phyloP scores from a whole-genome alignment of 129 eudicot genomes.

The Flaveria bidentis region DNA sequence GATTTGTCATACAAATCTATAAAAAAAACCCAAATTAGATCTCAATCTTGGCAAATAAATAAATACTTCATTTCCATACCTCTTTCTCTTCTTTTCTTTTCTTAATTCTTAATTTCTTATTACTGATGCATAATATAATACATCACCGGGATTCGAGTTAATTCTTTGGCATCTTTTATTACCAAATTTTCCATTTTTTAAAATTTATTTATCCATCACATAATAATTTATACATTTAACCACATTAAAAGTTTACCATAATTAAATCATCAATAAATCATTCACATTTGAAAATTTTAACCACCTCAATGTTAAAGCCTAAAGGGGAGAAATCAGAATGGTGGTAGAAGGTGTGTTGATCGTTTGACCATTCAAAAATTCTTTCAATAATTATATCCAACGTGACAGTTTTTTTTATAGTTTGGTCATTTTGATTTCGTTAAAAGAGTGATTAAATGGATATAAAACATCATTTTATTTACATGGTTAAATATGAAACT shows the following conservation, averaged over 20 bases:
- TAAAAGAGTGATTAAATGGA: too few relatives aligned
- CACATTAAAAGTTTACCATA: background rate
- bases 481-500: background rate
- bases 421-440: too few relatives aligned
- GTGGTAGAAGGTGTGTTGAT: too few relatives aligned
- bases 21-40: conserved; percentile 37
- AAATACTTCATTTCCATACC: conserved; percentile 33
- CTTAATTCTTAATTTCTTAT: conserved; percentile 16
- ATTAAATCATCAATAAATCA: background rate
- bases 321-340: too few relatives aligned
- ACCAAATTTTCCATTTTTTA: conserved; percentile 13
- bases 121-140: background rate
- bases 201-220: background rate
- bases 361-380: too few relatives aligned
- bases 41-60: conserved; percentile 37
- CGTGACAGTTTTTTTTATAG: too few relatives aligned
- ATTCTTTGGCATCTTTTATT: conserved; percentile 29
- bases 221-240: background rate
- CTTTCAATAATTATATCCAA: too few relatives aligned
- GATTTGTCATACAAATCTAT: conserved; percentile 28
- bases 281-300: background rate
- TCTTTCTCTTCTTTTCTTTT: conserved; percentile 11
- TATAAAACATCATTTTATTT: background rate
- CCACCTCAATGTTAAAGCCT: too few relatives aligned
- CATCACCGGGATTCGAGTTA: conserved; percentile 34